phyloP scores from a whole-genome alignment of 176 grass and related monocot species.

The Urochloa ruziziensis region DNA sequence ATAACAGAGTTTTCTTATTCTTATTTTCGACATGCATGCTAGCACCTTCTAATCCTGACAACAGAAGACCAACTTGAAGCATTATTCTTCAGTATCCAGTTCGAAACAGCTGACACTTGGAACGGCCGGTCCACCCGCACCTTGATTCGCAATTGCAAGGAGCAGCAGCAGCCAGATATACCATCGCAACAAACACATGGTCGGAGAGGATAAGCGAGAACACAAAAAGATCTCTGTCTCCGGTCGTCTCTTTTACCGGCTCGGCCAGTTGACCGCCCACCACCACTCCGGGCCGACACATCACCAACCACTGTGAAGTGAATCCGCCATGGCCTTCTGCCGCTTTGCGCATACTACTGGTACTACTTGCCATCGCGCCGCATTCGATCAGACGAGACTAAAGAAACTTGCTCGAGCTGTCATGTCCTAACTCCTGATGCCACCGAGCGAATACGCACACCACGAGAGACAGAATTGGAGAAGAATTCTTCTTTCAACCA shows the following conservation, averaged over 20 bases:
- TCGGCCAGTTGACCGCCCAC: conserved; percentile 11
- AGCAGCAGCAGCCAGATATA: background rate
- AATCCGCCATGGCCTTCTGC: background rate
- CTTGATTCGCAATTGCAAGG: background rate
- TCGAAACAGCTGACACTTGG: background rate
- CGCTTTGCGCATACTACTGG: background rate
- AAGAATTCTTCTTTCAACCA: background rate
- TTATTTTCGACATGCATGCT: background rate
- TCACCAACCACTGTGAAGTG: background rate
- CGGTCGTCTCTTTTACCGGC: conserved; percentile 20
- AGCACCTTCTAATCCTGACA: background rate
- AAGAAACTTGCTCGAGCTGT: conserved; percentile 8
- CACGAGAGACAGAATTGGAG: background rate
- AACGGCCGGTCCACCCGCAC: background rate
- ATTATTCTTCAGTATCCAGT: background rate
- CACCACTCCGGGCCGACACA: background rate
- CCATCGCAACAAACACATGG: conserved; percentile 1
- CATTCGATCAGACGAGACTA: background rate
- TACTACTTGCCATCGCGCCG: background rate
- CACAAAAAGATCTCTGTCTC: conserved; percentile 29
- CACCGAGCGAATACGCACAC: background rate
- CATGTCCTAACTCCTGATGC: conserved; percentile 30
- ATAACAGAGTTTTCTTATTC: background rate
- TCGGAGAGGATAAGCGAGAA: conserved; percentile 38
- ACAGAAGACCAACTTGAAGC: background rate